Percentiles rank a stretch among this genome's conserved stretches.
phyloP scores from a whole-genome alignment of 2,329 filamentous ascomycete species.

The Fusarium chuoi region DNA sequence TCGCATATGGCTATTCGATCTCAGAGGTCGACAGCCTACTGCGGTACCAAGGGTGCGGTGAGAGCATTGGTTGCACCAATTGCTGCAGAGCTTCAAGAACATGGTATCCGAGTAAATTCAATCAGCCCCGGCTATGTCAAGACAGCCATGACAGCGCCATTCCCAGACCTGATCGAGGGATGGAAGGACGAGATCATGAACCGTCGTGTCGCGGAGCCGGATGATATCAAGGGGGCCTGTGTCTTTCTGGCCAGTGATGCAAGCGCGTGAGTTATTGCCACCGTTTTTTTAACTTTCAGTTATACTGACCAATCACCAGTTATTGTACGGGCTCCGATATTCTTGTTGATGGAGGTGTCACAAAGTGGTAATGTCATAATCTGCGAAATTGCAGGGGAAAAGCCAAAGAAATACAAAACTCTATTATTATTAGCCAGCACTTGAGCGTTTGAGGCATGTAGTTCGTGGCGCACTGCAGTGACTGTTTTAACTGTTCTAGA shows the following conservation, averaged over 20 bases:
- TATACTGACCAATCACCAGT: neutral
- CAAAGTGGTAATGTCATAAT: neutral
- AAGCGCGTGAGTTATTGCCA: conserved; percentile 41
- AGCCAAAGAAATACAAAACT: neutral
- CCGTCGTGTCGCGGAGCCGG: conserved; percentile 57
- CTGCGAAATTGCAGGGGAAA: accelerated
- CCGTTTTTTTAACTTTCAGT: no score
- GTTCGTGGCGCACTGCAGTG: neutral
- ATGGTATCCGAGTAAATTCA: conserved; percentile 58
- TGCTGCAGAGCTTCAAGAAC: conserved; percentile 44
- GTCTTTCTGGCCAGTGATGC: conserved; percentile 61
- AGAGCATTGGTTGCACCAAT: conserved; percentile 42
- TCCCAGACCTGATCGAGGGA: conserved; percentile 57
- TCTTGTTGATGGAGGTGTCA: neutral
- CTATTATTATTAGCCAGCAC: neutral
- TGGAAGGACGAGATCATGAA: conserved; percentile 63
- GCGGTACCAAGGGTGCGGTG: conserved; percentile 42
- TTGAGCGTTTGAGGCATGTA: neutral
- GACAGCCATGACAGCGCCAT: conserved; percentile 57
- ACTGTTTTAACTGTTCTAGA: neutral
- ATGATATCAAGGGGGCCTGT: conserved; percentile 61
- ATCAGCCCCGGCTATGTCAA: conserved; percentile 57
- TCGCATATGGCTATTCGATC: conserved; percentile 61
- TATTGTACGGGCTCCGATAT: conserved; percentile 3
- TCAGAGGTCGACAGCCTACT: conserved; percentile 54